Conservation (phyloP, 257 asterid species). For the Salvia splendens region DNA sequence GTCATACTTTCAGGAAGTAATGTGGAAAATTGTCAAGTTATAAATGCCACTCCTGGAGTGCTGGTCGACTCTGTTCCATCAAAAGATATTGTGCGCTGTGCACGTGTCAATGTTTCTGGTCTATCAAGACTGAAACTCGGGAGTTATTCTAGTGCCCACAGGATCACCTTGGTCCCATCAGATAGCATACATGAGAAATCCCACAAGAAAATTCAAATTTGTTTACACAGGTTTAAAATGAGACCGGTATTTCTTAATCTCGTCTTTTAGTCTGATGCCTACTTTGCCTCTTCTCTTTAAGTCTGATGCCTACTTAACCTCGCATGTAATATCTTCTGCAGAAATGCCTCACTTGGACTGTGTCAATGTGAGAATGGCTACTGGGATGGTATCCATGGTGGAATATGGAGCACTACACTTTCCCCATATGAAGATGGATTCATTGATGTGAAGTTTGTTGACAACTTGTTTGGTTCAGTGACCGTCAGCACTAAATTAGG, state of each 20-base stretch:
- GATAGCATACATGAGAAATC: constrained; percentile 59
- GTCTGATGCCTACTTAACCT: constrained; percentile 6
- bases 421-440: constrained; percentile 75
- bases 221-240: constrained; percentile 59
- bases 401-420: constrained; percentile 54
- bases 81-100: constrained; percentile 53
- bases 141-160: constrained; percentile 71
- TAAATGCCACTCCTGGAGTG: constrained; percentile 55
- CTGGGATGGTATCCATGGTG: constrained; percentile 70
- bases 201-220: constrained; percentile 63
- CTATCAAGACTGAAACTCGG: constrained; percentile 64
- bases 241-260: not conserved
- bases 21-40: constrained; percentile 52
- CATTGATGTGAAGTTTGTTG: constrained; percentile 71
- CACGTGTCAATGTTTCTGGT: constrained; percentile 67
- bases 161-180: constrained; percentile 64
- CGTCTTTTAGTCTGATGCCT: constrained; percentile 13
- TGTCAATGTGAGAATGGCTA: constrained; percentile 64
- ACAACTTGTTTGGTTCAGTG: constrained; percentile 68
- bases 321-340: constrained; percentile 36
- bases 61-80: constrained; percentile 42
- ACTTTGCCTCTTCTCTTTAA: not conserved
- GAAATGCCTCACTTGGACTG: constrained; percentile 73
- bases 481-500: constrained; percentile 61
- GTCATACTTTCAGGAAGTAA: constrained; percentile 48